Evolutionary conservation across 2,329 filamentous ascomycete genomes (phyloP), one percentile per base, ranked within the genome.

Genomic region (Aspergillus vadensis): DNA sequence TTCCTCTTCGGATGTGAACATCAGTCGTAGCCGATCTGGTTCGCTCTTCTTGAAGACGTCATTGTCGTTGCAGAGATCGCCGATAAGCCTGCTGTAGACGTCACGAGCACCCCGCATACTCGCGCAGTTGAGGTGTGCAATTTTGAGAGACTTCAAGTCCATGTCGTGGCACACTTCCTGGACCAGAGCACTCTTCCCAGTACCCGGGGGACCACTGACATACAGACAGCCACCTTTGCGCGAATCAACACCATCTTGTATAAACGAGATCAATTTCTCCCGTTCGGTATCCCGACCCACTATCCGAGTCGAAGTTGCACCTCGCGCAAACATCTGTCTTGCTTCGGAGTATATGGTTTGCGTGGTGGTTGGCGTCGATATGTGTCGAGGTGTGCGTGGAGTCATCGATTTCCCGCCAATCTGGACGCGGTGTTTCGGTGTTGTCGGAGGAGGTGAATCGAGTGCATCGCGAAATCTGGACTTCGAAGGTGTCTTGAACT

Each of bases 181-280:
- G 63, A 98, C 87, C 82, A 98, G 89, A 30, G 95, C 95, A 75
- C 93, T 98, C 80, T 99, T 99, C 57, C 95, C 95, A 0, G 95
- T 99, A 10, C 95, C 95, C 2, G 95, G 95, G 4, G 95, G 95
- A 0, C 95, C 95, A 68, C 93, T 97, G 67, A 99, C 89, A 73
- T 99, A 99, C 55, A 97, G 84, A 72, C 94, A 98, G 56, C 93
- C 92, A 56, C 88, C 88, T 3, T 84, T 85, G 10, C 81, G 81
- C 17, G 85, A 76, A 8, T 84, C 80, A 5, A 88, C 79, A 67
- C 87, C 86, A 54, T 84, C 83, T 41, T 85, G 80, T 54, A 97
- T 82, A 72, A 97, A 97, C 0, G 72, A 76, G 12, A 81, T 79
- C 36, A 98, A 79, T 65, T 92, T 88, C 14, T 83, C 79, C 81